A percentile compares a stretch with the other conserved stretches of the same genome.
These are phyloP conservation scores for Vitis rupestris DNA, from an alignment of 164 flowering plant genomes.

Conservation along the genomic window DNA sequence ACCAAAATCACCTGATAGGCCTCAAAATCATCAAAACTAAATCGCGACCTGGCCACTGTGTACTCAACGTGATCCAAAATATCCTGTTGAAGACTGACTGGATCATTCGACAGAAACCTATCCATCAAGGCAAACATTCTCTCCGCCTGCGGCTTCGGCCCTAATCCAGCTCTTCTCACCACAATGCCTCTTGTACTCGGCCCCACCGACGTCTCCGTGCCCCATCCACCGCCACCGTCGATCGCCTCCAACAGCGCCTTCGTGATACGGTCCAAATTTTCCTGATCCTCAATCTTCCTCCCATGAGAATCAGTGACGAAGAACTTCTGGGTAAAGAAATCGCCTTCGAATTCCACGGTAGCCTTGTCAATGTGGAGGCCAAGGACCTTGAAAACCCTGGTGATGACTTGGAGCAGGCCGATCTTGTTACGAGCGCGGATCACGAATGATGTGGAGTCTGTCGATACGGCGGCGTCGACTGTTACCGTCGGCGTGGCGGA, in stretches of 20 bases:
- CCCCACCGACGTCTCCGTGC: not conserved
- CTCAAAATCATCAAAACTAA: slow-evolving; percentile 65
- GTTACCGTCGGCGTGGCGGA: slow-evolving; percentile 10
- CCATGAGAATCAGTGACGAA: slow-evolving; percentile 48
- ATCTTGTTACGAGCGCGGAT: slow-evolving; percentile 42
- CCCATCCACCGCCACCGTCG: slow-evolving; percentile 13
- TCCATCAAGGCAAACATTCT: slow-evolving; percentile 58
- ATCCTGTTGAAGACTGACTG: slow-evolving; percentile 51
- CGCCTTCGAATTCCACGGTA: slow-evolving; percentile 41
- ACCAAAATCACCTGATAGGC: slow-evolving; percentile 48
- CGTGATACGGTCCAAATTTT: slow-evolving; percentile 36
- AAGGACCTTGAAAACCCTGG: slow-evolving; percentile 48
- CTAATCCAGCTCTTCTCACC: slow-evolving; percentile 36
- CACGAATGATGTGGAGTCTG: slow-evolving; percentile 35
- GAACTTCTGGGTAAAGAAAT: slow-evolving; percentile 41
- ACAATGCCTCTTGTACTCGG: slow-evolving; percentile 29
- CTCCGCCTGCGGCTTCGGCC: slow-evolving; percentile 40
- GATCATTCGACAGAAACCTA: slow-evolving; percentile 48
- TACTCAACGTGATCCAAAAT: slow-evolving; percentile 59
- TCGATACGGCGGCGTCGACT: slow-evolving; percentile 21
- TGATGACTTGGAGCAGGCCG: slow-evolving; percentile 51
- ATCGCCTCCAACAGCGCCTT: slow-evolving; percentile 50
- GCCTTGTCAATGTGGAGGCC: slow-evolving; percentile 45
- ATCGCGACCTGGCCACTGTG: slow-evolving; percentile 55
- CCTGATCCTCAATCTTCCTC: slow-evolving; percentile 33